Evolutionary conservation across 2,329 filamentous ascomycete genomes (phyloP), one percentile per base, ranked within the genome.

Genomic region (Neocatenulostroma microsporum): DNA sequence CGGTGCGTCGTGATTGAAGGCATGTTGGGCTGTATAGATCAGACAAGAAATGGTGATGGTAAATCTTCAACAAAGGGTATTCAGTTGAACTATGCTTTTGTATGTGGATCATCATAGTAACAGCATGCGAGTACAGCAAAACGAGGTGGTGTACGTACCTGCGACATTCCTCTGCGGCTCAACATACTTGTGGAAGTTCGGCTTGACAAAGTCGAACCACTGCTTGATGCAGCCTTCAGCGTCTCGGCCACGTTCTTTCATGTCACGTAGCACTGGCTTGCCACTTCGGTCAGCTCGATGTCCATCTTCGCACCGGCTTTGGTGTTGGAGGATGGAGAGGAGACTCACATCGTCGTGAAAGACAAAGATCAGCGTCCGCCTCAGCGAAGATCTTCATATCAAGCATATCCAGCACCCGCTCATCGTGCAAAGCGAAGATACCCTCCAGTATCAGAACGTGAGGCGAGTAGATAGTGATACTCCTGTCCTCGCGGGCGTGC

Each of bases 321-420:
- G 8, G 4, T 20, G 23, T 84, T 84, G 34, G 93, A 70, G 55
- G 12, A n/a, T 5, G n/a, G n/a, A 3, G 87, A 80, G 7, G 34
- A 21, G 17, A 50, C 80, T 59, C 66, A 93, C 86, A 78, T 74
- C 89, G 73, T 62, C 89, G 73, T 18, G 88, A 89, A 31, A 98
- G 71, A 57, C 91, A 98, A 2, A 93, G 83, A 61, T 98, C 91
- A 45, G 83, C 81, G 61, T 98, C 91, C 26, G 91, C 93, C 62
- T 96, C 91, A 42, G 91, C 93, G 59, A 94, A 98, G 36, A 98
- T 93, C 82, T 85, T 93, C 69, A 96, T 84, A 61, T 98, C 91
- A 45, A 96, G 68, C 47, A 98, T 67, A 13, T 93, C 83, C 41
- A 91, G 66, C 4, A 98, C 81, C 41, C 89, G 76, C 17, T 76